A percentile compares a stretch with the other conserved stretches of the same genome.
phyloP scores from a whole-genome alignment of 441 rosid species.

The Aquilaria agallochum region DNA sequence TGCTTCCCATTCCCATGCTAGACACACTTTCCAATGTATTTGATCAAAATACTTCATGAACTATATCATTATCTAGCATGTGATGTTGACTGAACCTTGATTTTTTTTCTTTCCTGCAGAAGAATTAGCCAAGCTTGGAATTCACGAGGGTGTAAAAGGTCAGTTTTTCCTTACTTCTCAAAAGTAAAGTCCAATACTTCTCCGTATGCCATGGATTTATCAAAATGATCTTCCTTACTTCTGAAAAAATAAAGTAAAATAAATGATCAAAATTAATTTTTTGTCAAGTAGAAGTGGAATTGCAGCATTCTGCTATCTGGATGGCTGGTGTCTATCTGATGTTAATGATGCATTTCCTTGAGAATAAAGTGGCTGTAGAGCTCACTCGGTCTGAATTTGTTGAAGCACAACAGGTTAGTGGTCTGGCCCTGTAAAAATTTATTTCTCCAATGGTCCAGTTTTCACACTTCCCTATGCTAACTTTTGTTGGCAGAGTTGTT shows the following conservation, averaged over 20 bases:
- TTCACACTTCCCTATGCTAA: not conserved
- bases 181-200: not conserved
- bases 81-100: constrained; percentile 12
- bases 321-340: constrained; percentile 92
- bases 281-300: constrained; percentile 69
- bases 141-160: constrained; percentile 77
- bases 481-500: not conserved
- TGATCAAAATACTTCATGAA: too few species aligned
- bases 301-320: constrained; percentile 91
- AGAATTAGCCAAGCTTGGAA: constrained; percentile 82
- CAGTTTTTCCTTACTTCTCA: constrained; percentile 19
- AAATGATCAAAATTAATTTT: constrained; percentile 7
- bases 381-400: constrained; percentile 93
- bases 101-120: constrained; percentile 43
- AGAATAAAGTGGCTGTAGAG: constrained; percentile 93
- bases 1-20: too few species aligned
- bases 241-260: too few species aligned
- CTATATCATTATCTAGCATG: too few species aligned
- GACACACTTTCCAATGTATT: too few species aligned
- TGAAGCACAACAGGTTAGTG: constrained; percentile 81
- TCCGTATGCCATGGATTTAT: constrained; percentile 13
- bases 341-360: constrained; percentile 94
- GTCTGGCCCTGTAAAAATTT: constrained; percentile 3
- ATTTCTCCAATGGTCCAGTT: constrained; percentile 5
- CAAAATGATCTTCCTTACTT: constrained; percentile 8